phyloP scores from a whole-genome alignment of 306 rosid species.

The Corylus heterophylla region DNA sequence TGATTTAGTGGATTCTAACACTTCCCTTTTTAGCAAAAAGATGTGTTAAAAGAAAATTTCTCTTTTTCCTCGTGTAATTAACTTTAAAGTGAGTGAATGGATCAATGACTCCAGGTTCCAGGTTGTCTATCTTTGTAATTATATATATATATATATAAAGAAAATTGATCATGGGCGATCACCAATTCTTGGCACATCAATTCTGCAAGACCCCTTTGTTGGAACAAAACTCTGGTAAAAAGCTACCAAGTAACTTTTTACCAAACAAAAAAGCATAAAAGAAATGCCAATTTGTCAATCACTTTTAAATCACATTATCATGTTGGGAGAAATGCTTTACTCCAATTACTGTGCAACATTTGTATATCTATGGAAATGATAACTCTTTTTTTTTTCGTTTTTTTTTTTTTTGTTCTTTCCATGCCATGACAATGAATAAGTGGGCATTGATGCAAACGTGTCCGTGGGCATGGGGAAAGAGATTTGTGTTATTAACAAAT shows the following conservation, averaged over 20 bases:
- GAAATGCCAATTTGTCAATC: constrained; percentile 12
- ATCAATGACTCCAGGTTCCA: no score
- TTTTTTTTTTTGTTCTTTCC: constrained; percentile 24
- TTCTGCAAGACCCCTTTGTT: background rate
- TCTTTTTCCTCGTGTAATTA: no score
- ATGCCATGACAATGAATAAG: constrained; percentile 38
- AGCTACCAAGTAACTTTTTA: background rate
- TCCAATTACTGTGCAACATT: background rate
- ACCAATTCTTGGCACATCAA: constrained; percentile 18
- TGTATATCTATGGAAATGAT: constrained; percentile 30
- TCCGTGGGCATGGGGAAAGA: constrained; percentile 33
- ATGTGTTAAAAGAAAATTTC: no score
- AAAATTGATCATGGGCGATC: background rate
- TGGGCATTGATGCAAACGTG: constrained; percentile 35
- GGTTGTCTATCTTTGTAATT: no score
- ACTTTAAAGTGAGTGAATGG: no score
- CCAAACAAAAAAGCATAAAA: background rate
- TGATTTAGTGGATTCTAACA: no score
- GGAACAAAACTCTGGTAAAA: background rate
- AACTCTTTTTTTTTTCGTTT: constrained; percentile 27
- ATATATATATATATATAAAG: no score
- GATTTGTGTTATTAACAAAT: constrained; percentile 22
- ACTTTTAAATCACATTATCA: constrained; percentile 37
- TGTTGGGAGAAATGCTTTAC: constrained; percentile 8
- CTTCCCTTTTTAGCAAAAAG: no score